phyloP scores from a whole-genome alignment of 2,329 filamentous ascomycete genomes.

The Alternaria arborescens region DNA sequence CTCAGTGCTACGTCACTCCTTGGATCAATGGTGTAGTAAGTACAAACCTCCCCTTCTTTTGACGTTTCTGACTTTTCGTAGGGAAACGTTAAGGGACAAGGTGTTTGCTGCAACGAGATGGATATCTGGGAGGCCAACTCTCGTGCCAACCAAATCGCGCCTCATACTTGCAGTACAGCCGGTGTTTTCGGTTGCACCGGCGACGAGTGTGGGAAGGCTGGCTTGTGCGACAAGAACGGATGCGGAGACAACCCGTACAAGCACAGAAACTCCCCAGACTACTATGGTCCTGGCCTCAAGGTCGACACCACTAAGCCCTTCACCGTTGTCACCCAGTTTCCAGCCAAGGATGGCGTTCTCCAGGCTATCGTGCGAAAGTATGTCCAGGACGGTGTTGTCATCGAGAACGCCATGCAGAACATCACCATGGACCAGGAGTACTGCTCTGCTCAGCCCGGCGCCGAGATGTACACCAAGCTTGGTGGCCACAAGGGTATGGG shows the following conservation, averaged over 20 bases:
- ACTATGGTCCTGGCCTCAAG: constrained; percentile 48
- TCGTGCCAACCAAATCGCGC: constrained; percentile 56
- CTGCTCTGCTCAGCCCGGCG: constrained; percentile 40
- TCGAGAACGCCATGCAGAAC: constrained; percentile 61
- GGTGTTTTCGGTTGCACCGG: constrained; percentile 54
- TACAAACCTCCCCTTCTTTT: constrained; percentile 21
- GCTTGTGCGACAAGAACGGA: constrained; percentile 49
- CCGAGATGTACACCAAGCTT: constrained; percentile 42
- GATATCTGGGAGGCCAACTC: constrained; percentile 66
- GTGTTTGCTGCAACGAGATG: constrained; percentile 64
- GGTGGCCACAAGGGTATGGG: constrained; percentile 59
- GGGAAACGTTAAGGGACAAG: constrained; percentile 55
- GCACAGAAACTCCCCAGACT: constrained; percentile 30
- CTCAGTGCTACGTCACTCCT: constrained; percentile 56
- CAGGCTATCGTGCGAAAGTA: constrained; percentile 71
- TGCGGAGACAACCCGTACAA: constrained; percentile 49
- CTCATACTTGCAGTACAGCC: constrained; percentile 59
- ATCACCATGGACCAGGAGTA: constrained; percentile 45
- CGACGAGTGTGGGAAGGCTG: constrained; percentile 52
- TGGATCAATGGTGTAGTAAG: constrained; percentile 51
- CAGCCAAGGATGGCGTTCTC: constrained; percentile 65
- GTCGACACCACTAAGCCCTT: constrained; percentile 68
- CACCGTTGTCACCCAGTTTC: constrained; percentile 74
- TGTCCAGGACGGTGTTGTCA: constrained; percentile 68
- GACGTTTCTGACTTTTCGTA: constrained; percentile 49